Base-by-base conservation (phyloP, 169 alveolate genomes). In the Babesia ovis region DNA sequence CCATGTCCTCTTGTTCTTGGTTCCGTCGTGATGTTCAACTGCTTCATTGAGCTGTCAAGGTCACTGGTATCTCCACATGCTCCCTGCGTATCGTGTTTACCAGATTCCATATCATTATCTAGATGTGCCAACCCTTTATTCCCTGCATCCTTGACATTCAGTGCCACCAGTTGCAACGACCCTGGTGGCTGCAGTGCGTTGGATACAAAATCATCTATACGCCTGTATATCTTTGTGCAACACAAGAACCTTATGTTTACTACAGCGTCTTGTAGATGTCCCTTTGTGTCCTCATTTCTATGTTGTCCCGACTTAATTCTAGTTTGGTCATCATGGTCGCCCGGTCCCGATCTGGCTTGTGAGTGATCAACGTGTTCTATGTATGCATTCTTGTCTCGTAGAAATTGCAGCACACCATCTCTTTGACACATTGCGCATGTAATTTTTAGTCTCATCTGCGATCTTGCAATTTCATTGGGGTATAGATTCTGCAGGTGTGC, bases 391-490 rank as follows among this genome's bases (percentile, higher is more conserved):
- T 76, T n/a, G 32, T 50, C 60, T 14, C 60, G 43, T 35, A 87
- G 64, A 76, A 80, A 80, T 20, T 72, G 70, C 43, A 79, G 62
- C 31, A 89, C 88, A 29, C 67, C 77, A 12, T 68, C 50, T 53
- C 69, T 61, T 64, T 81, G 88, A 34, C 32, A 16, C 31, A 50
- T 62, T 22, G 61, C 60, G 60, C 85, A 89, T 35, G 77, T 75
- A 12, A 89, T 75, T 61, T 74, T 90, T 37, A 91, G 73, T 55
- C 92, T 35, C 94, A 91, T 91, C 54, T 87, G 85, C 25, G 92
- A 83, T 51, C 95, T 69, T 46, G 86, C 91, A n/a, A 91, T 91
- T 14, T 85, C 89, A 22, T 91, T 77, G 18, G 94, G 92, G 68
- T 87, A 87, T 51, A 81, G 89, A 57, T 86, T 77, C 74, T 90